phyloP scores from a whole-genome alignment of 768 basidiomycete genomes.

The Hericium coralloides region DNA sequence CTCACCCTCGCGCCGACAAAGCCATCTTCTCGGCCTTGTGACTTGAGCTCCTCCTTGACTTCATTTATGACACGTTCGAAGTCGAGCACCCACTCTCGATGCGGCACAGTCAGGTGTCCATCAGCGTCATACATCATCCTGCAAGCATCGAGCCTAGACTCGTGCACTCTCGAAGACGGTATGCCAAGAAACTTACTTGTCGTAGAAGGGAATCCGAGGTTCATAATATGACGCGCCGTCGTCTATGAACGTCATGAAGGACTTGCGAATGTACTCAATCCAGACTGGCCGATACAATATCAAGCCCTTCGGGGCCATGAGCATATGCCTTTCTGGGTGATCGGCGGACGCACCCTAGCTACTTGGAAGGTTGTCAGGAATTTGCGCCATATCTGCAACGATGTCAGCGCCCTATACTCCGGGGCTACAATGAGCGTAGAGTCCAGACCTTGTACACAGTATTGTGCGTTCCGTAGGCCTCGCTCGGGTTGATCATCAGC shows the following conservation, averaged over 20 bases:
- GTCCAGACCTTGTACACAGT: conserved; percentile 49
- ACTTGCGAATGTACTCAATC: conserved; percentile 49
- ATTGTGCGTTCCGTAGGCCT: conserved; percentile 68
- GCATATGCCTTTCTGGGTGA: conserved; percentile 11
- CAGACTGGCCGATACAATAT: conserved; percentile 49
- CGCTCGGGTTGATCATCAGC: conserved; percentile 59
- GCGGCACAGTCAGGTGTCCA: conserved; percentile 48
- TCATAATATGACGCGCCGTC: conserved; percentile 72
- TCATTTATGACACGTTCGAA: conserved; percentile 45
- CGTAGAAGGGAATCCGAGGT: conserved; percentile 54
- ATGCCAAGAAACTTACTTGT: conserved; percentile 30
- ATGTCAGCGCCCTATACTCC: not conserved
- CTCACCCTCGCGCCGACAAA: conserved; percentile 60
- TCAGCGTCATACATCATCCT: conserved; percentile 51
- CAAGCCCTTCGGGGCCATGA: conserved; percentile 18
- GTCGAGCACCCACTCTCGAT: conserved; percentile 47
- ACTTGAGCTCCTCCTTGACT: conserved; percentile 41
- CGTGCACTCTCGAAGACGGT: not conserved
- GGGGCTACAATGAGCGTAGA: not conserved
- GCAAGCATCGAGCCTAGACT: not conserved
- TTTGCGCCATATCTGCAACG: conserved; percentile 63
- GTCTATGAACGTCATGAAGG: conserved; percentile 50
- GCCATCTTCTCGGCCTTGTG: conserved; percentile 45
- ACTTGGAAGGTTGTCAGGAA: conserved; percentile 48
- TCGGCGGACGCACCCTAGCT: conserved; percentile 27